Conservation (phyloP, 192 early-diverging fungal species). For the Phycomyces blakesleeanus region DNA sequence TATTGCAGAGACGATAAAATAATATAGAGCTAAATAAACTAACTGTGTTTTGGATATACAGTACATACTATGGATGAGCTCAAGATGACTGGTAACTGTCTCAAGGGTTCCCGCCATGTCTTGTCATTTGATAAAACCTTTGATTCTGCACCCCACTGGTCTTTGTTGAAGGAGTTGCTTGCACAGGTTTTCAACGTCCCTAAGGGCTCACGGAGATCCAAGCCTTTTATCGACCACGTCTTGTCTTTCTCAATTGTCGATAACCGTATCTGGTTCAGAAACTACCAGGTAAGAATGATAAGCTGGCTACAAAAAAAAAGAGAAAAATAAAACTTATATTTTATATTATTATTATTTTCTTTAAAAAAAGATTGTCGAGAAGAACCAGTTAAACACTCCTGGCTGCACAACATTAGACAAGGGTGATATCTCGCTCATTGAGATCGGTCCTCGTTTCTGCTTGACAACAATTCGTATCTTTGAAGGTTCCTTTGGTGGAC, state of each 20-base stretch:
- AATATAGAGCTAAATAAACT: not conserved
- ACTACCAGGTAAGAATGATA: constrained; percentile 75
- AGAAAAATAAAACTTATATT: not conserved
- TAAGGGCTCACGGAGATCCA: constrained; percentile 80
- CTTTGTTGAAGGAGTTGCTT: constrained; percentile 92
- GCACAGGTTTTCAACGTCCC: constrained; percentile 90
- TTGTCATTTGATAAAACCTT: constrained; percentile 94
- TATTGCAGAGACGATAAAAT: not conserved
- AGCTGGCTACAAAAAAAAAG: no score
- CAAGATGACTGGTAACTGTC: constrained; percentile 96
- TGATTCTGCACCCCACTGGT: constrained; percentile 79
- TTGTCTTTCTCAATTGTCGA: constrained; percentile 84
- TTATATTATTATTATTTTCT: not conserved
- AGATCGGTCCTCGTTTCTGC: constrained; percentile 97
- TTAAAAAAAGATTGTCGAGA: constrained; percentile 65
- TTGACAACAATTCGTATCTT: constrained; percentile 91
- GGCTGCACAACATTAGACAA: constrained; percentile 55
- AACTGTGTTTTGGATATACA: constrained; percentile 15
- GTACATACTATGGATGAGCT: constrained; percentile 99
- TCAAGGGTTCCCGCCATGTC: constrained; percentile 94
- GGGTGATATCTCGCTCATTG: constrained; percentile 77
- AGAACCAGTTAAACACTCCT: constrained; percentile 49
- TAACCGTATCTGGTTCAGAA: constrained; percentile 92
- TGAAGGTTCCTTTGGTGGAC: constrained; percentile 91
- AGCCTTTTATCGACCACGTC: constrained; percentile 97